Evolutionary conservation across 306 rosid genomes (phyloP), one percentile per base, ranked within the genome.

Genomic region (Acacia acuminata): DNA sequence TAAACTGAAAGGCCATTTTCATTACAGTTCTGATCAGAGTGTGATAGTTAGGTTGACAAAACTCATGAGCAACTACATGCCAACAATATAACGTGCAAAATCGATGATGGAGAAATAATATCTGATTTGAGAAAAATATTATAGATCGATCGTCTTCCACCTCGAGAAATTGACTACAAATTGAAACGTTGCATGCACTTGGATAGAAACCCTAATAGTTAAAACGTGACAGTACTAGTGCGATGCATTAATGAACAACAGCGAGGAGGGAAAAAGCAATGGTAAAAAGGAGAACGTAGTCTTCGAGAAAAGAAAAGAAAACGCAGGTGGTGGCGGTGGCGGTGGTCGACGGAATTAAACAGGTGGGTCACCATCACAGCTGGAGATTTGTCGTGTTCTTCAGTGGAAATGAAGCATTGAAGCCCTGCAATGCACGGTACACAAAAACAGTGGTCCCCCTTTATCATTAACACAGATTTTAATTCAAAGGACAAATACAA

Each of bases 361-460:
- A 78, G 86, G 76, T 82, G 88, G 87, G 83, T 91, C 88, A 75
- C 79, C 86, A 66, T 90, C 88, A 85, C 86, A 87, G 88, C 90
- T 92, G 84, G 82, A 85, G 82, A 71, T n/a, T 74, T 84, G 94
- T 92, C 91, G 61, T 84, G 65, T 91, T 82, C 85, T 22, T 42
- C 53, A 66, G 47, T n/a, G 71, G 61, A 51, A 68, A 71, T 27
- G 19, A 48, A 77, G n/a, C 38, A 38, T 38, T 38, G 42, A 8
- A 44, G 47, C 47, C 47, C 47, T 44, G 47, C 47, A 44, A 55
- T 68, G 17, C 78, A 78, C 86, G 5, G n/a, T 66, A 76, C 17
- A 77, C 55, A 69, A 38, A 2, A 48, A 56, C 42, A 38, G 56
- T 65, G 86, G 88, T 79, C 86, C 82, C 84, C 76, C 14, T 7